Conservation (phyloP, 331 rosid species). For the Prunus yedoensis region DNA sequence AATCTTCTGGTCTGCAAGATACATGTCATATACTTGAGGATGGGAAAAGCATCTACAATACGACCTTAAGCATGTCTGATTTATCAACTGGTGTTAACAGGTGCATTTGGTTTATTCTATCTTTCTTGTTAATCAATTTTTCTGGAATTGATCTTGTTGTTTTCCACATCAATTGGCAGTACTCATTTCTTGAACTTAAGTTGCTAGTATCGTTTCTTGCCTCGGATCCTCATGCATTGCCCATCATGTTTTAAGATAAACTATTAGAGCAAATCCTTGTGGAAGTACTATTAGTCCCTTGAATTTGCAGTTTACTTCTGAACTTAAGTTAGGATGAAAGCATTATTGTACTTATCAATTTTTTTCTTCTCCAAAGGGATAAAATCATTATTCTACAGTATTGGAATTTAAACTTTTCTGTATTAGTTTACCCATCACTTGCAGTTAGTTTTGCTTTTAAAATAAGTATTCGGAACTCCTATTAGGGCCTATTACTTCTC, state of each 20-base stretch:
- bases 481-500: slow-evolving; percentile 1
- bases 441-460: not conserved
- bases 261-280: not conserved
- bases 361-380: not conserved
- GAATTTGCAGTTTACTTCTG: not conserved
- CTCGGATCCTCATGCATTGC: not conserved
- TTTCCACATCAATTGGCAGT: not conserved
- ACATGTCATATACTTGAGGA: slow-evolving; percentile 92
- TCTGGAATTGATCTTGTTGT: not conserved
- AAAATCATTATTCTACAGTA: not conserved
- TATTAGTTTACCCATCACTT: not conserved
- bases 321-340: not conserved
- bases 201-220: slow-evolving; percentile 4
- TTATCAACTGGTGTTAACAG: slow-evolving; percentile 84
- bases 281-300: not conserved
- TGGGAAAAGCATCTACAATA: slow-evolving; percentile 80
- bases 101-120: slow-evolving; percentile 29
- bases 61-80: slow-evolving; percentile 91
- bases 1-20: slow-evolving; percentile 86
- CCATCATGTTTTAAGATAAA: not conserved
- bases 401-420: not conserved
- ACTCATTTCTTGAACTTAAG: not conserved
- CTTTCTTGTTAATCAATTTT: not conserved
- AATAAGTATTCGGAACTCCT: not conserved
- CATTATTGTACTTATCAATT: not conserved